Conservation (phyloP, 352 stramenopile genomes). For the Phytophthora nicotianae region DNA sequence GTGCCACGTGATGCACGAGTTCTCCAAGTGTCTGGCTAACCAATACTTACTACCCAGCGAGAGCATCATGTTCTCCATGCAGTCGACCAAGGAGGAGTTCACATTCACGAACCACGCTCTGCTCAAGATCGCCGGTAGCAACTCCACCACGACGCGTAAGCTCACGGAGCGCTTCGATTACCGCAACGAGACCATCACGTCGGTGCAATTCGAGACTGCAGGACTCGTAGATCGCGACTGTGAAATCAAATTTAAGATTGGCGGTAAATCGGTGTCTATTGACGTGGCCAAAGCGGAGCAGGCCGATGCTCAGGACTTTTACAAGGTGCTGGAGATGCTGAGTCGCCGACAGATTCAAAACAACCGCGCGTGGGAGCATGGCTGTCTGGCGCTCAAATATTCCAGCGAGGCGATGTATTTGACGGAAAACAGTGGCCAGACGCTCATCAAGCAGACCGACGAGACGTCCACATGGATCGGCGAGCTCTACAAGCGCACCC, state of each 20-base stretch:
- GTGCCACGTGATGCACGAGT: slow-evolving; percentile 46
- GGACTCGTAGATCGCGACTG: slow-evolving; percentile 57
- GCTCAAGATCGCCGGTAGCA: slow-evolving; percentile 44
- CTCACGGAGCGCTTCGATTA: slow-evolving; percentile 55
- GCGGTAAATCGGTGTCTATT: slow-evolving; percentile 47
- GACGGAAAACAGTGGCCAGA: slow-evolving; percentile 47
- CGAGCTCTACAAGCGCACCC: slow-evolving; percentile 49
- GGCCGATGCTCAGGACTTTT: slow-evolving; percentile 39
- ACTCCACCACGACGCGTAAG: slow-evolving; percentile 59
- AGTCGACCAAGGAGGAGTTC: slow-evolving; percentile 68
- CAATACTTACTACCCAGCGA: slow-evolving; percentile 55
- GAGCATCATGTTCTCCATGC: slow-evolving; percentile 54
- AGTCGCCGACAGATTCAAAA: slow-evolving; percentile 48
- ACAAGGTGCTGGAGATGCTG: slow-evolving; percentile 63
- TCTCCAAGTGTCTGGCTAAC: slow-evolving; percentile 39
- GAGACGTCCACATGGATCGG: slow-evolving; percentile 54
- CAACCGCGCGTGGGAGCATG: slow-evolving; percentile 51
- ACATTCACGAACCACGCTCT: slow-evolving; percentile 69
- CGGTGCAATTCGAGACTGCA: slow-evolving; percentile 56
- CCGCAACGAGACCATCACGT: slow-evolving; percentile 32
- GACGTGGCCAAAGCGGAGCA: slow-evolving; percentile 57
- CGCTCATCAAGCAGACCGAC: slow-evolving; percentile 47
- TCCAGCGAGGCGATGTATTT: slow-evolving; percentile 48
- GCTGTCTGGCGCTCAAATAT: slow-evolving; percentile 47
- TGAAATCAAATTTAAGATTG: slow-evolving; percentile 66